These are phyloP conservation scores for Phytophthora colocasiae DNA, from an alignment of 352 stramenopile species.

Conservation along the genomic window DNA sequence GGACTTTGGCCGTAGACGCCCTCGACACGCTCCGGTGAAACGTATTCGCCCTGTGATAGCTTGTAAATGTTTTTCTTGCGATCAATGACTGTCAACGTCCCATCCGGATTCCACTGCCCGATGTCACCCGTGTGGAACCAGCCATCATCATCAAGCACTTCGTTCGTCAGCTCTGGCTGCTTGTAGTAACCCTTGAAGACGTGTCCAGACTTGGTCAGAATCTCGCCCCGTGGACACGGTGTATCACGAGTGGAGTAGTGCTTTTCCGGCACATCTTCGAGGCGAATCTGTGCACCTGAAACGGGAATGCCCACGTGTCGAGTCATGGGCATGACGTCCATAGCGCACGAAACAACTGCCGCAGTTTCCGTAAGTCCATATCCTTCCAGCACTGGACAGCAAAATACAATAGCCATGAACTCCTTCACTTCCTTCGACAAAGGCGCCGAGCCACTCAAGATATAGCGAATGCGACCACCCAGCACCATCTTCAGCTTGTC, in stretches of 20 bases:
- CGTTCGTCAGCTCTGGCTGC: slow-evolving; percentile 84
- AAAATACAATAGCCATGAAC: slow-evolving; percentile 93
- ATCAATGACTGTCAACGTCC: slow-evolving; percentile 87
- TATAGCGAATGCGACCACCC: slow-evolving; percentile 88
- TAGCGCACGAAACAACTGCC: slow-evolving; percentile 80
- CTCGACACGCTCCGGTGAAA: slow-evolving; percentile 96
- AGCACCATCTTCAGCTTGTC: slow-evolving; percentile 92
- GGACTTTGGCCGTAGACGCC: slow-evolving; percentile 89
- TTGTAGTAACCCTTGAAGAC: slow-evolving; percentile 94
- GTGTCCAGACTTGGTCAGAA: slow-evolving; percentile 62
- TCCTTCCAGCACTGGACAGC: slow-evolving; percentile 90
- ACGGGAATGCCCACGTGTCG: slow-evolving; percentile 92
- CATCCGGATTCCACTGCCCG: slow-evolving; percentile 92
- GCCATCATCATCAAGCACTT: slow-evolving; percentile 88
- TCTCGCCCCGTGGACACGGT: slow-evolving; percentile 46
- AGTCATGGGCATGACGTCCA: slow-evolving; percentile 42
- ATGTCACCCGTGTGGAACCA: slow-evolving; percentile 97
- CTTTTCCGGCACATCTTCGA: slow-evolving; percentile 96
- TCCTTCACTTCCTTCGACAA: slow-evolving; percentile 92
- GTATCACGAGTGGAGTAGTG: slow-evolving; percentile 86
- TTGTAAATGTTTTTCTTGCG: slow-evolving; percentile 95
- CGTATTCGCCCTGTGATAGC: slow-evolving; percentile 94
- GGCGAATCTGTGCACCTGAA: slow-evolving; percentile 84
- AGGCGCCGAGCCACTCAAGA: slow-evolving; percentile 93
- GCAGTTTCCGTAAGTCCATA: slow-evolving; percentile 96